Percentiles rank a stretch among this genome's conserved stretches.
Conservation (phyloP, 257 asterid genomes). For the Plantago ovata region DNA sequence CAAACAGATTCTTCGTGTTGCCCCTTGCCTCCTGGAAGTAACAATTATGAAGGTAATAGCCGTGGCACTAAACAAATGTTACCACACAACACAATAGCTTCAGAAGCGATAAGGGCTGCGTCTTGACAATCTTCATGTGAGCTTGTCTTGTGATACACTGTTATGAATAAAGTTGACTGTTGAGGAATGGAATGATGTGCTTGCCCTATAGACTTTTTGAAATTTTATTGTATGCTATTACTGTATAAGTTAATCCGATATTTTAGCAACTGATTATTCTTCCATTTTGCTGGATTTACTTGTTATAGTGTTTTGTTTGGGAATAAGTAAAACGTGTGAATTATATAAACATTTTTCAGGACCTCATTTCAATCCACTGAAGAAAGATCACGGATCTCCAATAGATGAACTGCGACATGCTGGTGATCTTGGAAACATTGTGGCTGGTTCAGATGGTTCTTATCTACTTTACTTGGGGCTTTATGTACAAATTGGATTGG, state of each 20-base stretch:
- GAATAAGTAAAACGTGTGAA: not conserved
- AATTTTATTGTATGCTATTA: not conserved
- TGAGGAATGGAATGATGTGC: not conserved
- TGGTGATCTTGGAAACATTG: slow-evolving; percentile 83
- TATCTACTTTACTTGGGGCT: slow-evolving; percentile 9
- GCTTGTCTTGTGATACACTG: too few relatives aligned
- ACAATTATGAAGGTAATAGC: too few relatives aligned
- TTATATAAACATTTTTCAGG: slow-evolving; percentile 38
- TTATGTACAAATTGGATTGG: not conserved
- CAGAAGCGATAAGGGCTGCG: too few relatives aligned
- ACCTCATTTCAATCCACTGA: slow-evolving; percentile 86
- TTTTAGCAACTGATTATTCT: not conserved
- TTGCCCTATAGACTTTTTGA: not conserved
- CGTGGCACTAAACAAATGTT: too few relatives aligned
- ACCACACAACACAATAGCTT: too few relatives aligned
- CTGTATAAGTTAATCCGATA: not conserved
- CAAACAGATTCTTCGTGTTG: too few relatives aligned
- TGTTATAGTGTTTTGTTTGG: not conserved
- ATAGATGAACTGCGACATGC: slow-evolving; percentile 70
- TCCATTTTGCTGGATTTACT: not conserved
- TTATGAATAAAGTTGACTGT: not conserved
- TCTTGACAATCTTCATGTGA: too few relatives aligned
- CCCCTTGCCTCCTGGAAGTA: too few relatives aligned
- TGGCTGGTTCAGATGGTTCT: slow-evolving; percentile 72
- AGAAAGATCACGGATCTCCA: slow-evolving; percentile 84